A percentile compares a stretch with the other conserved stretches of the same genome.
Evolutionary conservation across 192 early-diverging fungal species (phyloP).

Genomic region (Coemansia sp.): DNA sequence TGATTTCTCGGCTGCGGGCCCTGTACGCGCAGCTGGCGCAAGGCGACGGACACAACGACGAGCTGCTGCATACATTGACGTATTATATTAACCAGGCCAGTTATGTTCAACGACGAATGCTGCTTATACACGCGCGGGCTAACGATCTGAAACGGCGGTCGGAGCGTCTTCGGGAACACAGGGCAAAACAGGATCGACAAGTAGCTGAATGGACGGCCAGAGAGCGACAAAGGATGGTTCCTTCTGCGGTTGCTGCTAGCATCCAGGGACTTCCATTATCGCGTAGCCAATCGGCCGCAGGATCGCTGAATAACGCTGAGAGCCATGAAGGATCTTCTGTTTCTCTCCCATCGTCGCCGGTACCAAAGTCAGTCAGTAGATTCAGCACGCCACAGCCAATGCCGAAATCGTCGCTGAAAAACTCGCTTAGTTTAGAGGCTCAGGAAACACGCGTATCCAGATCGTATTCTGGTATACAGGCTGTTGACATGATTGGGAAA

Average conservation of each 20-base stretch:
- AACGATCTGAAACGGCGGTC: slow-evolving; percentile 41
- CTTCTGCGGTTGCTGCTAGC: slow-evolving; percentile 5
- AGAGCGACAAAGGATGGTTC: slow-evolving; percentile 28
- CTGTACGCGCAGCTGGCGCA: slow-evolving; percentile 19
- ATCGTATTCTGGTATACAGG: not conserved
- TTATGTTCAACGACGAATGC: slow-evolving; percentile 35
- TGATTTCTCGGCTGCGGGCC: slow-evolving; percentile 20
- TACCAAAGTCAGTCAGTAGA: slow-evolving; percentile 8
- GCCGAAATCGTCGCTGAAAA: not conserved
- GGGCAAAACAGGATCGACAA: slow-evolving; percentile 29
- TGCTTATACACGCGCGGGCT: slow-evolving; percentile 32
- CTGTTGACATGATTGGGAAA: not conserved
- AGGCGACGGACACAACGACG: slow-evolving; percentile 12
- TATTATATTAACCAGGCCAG: slow-evolving; percentile 43
- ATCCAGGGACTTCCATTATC: not conserved
- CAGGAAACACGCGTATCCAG: not conserved
- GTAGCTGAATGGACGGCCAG: slow-evolving; percentile 33
- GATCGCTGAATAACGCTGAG: not conserved
- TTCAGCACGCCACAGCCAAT: slow-evolving; percentile 6
- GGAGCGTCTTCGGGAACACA: slow-evolving; percentile 31
- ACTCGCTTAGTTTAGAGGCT: not conserved
- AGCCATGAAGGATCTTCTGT: not conserved
- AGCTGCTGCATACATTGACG: slow-evolving; percentile 38
- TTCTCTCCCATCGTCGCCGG: slow-evolving; percentile 12
- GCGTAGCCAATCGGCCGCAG: not conserved